Conservation (phyloP, 2,329 filamentous ascomycete species). For the Aureobasidium musti region DNA sequence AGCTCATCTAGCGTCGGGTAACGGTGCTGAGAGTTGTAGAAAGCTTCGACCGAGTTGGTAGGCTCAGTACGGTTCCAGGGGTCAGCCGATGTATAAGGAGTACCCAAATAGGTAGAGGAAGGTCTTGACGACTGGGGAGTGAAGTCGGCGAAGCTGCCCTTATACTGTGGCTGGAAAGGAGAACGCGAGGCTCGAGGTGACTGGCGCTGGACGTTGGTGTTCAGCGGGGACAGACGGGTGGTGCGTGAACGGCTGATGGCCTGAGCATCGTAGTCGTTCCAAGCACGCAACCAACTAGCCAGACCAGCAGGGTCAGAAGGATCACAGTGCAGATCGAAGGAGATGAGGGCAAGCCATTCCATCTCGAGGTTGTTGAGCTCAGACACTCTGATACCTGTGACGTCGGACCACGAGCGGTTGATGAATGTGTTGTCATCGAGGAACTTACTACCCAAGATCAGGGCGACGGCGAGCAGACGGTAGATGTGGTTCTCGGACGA, state of each 20-base stretch:
- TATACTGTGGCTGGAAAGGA: constrained; percentile 43
- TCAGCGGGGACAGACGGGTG: constrained; percentile 59
- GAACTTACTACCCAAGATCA: constrained; percentile 92
- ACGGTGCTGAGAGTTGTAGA: constrained; percentile 40
- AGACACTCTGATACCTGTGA: constrained; percentile 81
- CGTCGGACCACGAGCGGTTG: constrained; percentile 94
- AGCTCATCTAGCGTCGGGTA: constrained; percentile 41
- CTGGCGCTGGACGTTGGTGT: constrained; percentile 63
- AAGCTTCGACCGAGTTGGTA: constrained; percentile 36
- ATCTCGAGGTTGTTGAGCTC: constrained; percentile 85
- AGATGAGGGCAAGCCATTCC: constrained; percentile 81
- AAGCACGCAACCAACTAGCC: constrained; percentile 64
- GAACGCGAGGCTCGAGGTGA: constrained; percentile 52
- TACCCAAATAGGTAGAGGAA: constrained; percentile 38
- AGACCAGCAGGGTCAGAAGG: constrained; percentile 74
- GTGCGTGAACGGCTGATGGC: constrained; percentile 46
- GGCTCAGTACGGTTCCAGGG: constrained; percentile 40
- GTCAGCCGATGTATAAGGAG: constrained; percentile 40
- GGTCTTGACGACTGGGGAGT: constrained; percentile 36
- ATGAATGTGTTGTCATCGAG: constrained; percentile 97
- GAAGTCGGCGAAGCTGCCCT: constrained; percentile 34
- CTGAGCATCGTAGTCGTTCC: constrained; percentile 63
- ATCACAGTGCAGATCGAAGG: constrained; percentile 85
- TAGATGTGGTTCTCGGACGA: constrained; percentile 70
- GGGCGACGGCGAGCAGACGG: constrained; percentile 79